A percentile compares a stretch with the other conserved stretches of the same genome.
These are phyloP conservation scores for Gracilariopsis chorda DNA, from an alignment of 23 red algal genomes.

Conservation along the genomic window DNA sequence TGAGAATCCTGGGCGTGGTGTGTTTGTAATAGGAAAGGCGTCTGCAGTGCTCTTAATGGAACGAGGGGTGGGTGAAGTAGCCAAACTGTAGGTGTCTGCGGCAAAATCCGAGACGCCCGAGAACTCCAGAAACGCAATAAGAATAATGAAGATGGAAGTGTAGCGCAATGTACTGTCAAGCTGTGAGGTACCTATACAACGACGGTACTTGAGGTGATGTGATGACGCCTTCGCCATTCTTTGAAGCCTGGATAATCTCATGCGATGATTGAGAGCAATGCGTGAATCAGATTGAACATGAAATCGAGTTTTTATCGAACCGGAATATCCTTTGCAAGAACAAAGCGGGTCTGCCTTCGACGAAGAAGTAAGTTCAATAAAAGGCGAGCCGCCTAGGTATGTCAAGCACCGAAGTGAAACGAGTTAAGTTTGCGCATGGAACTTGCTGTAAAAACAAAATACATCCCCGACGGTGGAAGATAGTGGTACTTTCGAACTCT, in stretches of 20 bases:
- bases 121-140: conserved; percentile 44
- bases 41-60: not conserved
- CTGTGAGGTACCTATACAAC: not conserved
- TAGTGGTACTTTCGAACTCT: too few relatives aligned
- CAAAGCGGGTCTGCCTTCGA: too few relatives aligned
- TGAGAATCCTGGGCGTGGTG: not conserved
- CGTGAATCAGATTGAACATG: too few relatives aligned
- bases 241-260: not conserved
- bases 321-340: too few relatives aligned
- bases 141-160: conserved; percentile 51
- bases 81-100: conserved; percentile 10
- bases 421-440: too few relatives aligned
- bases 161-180: conserved; percentile 29
- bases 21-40: not conserved
- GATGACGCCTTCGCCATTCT: not conserved
- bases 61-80: not conserved
- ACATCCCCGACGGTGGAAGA: too few relatives aligned
- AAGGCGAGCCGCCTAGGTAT: too few relatives aligned
- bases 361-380: too few relatives aligned
- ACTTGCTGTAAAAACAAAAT: too few relatives aligned
- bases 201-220: conserved; percentile 50
- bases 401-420: too few relatives aligned
- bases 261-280: too few relatives aligned
- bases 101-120: conserved; percentile 34
- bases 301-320: too few relatives aligned